Conservation (phyloP, 2,329 filamentous ascomycete genomes). For the Apiospora malaysiana region DNA sequence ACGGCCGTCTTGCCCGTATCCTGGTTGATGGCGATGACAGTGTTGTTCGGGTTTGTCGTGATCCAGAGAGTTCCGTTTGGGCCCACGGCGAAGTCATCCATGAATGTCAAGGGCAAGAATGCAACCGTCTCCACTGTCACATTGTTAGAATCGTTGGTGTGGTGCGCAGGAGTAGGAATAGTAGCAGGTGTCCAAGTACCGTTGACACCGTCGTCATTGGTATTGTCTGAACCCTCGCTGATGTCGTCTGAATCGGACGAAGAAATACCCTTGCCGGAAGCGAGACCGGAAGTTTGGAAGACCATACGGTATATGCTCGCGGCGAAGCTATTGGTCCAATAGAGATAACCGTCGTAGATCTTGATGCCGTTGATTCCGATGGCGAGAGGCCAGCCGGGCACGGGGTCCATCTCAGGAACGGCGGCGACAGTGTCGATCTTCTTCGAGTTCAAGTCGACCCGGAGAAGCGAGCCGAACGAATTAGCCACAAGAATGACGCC, state of each 20-base stretch:
- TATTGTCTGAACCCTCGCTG: too few relatives aligned
- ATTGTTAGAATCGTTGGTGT: background rate
- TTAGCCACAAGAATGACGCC: slow-evolving; percentile 31
- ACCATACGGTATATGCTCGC: slow-evolving; percentile 25
- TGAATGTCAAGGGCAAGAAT: background rate
- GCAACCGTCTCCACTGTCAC: background rate
- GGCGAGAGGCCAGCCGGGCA: slow-evolving; percentile 21
- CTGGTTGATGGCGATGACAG: slow-evolving; percentile 5
- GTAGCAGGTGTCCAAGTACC: too few relatives aligned
- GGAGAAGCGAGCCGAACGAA: slow-evolving; percentile 31
- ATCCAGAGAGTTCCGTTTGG: background rate
- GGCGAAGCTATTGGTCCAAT: slow-evolving; percentile 32
- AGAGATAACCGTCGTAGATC: slow-evolving; percentile 29
- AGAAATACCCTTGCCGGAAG: too few relatives aligned
- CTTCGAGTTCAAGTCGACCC: slow-evolving; percentile 30
- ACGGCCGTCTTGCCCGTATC: background rate
- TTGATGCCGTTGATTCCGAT: slow-evolving; percentile 36
- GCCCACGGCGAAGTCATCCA: slow-evolving; percentile 16
- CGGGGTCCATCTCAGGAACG: slow-evolving; percentile 31
- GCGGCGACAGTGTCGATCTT: slow-evolving; percentile 30
- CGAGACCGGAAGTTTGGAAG: slow-evolving; percentile 21
- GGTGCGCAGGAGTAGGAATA: background rate
- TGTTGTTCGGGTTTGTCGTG: slow-evolving; percentile 22
- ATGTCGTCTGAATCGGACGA: background rate
- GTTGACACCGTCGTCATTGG: too few relatives aligned